A percentile compares a stretch with the other conserved stretches of the same genome.
Evolutionary conservation across 2,329 filamentous ascomycete species (phyloP).

Genomic region (Arthrocladium fulminans): DNA sequence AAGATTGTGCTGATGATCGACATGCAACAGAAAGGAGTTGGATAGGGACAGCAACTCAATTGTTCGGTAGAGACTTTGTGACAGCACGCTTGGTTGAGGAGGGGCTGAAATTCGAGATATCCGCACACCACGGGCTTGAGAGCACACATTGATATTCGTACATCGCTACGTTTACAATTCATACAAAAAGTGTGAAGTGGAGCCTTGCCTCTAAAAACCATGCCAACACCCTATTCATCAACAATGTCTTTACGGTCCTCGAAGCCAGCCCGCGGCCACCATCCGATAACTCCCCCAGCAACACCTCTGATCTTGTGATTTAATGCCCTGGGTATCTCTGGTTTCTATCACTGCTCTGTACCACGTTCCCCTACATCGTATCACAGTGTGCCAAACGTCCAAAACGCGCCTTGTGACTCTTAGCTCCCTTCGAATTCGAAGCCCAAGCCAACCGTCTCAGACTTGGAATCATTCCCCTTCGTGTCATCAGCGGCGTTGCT

Average conservation of each 20-base stretch:
- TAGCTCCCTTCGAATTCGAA: background rate
- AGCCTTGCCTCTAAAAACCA: background rate
- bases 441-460: background rate
- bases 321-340: background rate
- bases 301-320: background rate
- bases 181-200: background rate
- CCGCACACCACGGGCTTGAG: background rate
- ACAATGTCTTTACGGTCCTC: too few species aligned
- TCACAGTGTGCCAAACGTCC: too few species aligned
- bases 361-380: background rate
- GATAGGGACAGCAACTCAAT: background rate
- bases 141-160: background rate
- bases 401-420: too few species aligned
- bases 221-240: too few species aligned
- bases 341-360: background rate
- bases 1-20: background rate
- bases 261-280: background rate
- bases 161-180: background rate
- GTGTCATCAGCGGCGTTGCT: conserved; percentile 22
- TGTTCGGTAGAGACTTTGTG: background rate
- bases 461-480: conserved; percentile 7
- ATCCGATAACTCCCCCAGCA: background rate
- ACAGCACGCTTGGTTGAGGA: background rate
- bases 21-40: background rate
- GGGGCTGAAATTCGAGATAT: too few species aligned